Percentiles rank a stretch among this genome's conserved stretches.
Conservation (phyloP, 768 basidiomycete species). For the Hygrophoropsis aurantiaca region DNA sequence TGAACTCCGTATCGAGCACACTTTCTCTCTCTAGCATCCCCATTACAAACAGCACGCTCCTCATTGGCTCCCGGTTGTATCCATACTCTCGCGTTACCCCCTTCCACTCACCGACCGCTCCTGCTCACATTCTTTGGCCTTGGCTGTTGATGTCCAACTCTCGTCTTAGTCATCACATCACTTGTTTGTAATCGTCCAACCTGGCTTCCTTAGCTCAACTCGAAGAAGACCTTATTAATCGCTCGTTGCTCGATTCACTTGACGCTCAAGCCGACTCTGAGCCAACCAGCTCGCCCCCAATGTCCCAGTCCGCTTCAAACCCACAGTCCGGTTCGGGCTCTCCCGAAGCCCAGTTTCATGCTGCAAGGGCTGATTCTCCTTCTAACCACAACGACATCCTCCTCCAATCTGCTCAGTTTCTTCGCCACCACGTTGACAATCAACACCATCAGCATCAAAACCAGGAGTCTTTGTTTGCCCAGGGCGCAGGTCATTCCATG, state of each 20-base stretch:
- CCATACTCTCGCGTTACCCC: slow-evolving; percentile 40
- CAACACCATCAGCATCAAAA: slow-evolving; percentile 35
- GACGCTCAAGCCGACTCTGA: slow-evolving; percentile 84
- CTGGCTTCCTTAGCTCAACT: slow-evolving; percentile 51
- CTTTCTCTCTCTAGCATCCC: slow-evolving; percentile 26
- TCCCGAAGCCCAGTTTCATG: slow-evolving; percentile 55
- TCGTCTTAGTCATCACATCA: slow-evolving; percentile 23
- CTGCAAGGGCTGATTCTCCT: slow-evolving; percentile 51
- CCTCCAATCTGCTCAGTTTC: slow-evolving; percentile 22
- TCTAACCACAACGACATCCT: slow-evolving; percentile 36
- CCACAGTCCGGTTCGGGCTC: slow-evolving; percentile 50
- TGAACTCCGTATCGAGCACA: too few species aligned
- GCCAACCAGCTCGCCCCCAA: slow-evolving; percentile 43
- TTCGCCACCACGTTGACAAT: slow-evolving; percentile 23
- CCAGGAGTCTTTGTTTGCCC: slow-evolving; percentile 30
- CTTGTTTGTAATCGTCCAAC: slow-evolving; percentile 39
- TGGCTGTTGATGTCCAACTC: slow-evolving; percentile 44
- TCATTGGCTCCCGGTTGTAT: slow-evolving; percentile 38
- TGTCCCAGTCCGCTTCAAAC: slow-evolving; percentile 48
- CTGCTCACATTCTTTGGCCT: slow-evolving; percentile 23
- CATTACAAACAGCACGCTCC: not conserved
- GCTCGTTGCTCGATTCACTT: slow-evolving; percentile 78
- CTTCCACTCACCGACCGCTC: slow-evolving; percentile 27
- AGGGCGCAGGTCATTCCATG: slow-evolving; percentile 35
- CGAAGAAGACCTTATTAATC: slow-evolving; percentile 81